phyloP scores from a whole-genome alignment of 2,329 filamentous ascomycete species.

The Pseudofabraea citricarpa region DNA sequence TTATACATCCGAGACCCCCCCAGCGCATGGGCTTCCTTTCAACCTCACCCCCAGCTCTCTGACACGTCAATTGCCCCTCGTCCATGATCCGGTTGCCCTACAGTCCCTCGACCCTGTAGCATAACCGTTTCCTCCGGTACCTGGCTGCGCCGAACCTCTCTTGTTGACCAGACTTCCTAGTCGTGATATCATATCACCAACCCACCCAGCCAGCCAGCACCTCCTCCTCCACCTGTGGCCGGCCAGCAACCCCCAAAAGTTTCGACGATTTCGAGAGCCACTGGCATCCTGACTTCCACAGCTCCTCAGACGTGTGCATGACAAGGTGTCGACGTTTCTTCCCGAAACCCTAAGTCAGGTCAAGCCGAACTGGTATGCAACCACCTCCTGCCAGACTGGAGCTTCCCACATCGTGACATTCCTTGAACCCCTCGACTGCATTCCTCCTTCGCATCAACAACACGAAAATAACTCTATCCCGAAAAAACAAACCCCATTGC shows the following conservation, averaged over 20 bases:
- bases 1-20: constrained; percentile 19
- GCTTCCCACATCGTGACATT: constrained; percentile 15
- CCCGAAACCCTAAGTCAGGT: constrained; percentile 17
- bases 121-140: constrained; percentile 6
- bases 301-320: constrained; percentile 14
- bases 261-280: constrained; percentile 2
- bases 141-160: constrained; percentile 4
- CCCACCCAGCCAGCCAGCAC: no score
- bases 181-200: constrained; percentile 3
- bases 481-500: not conserved
- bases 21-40: constrained; percentile 20
- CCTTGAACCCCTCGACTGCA: constrained; percentile 17
- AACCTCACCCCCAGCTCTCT: constrained; percentile 13
- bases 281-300: constrained; percentile 17
- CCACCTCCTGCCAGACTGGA: constrained; percentile 12
- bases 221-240: no score
- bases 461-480: constrained; percentile 12
- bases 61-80: constrained; percentile 17
- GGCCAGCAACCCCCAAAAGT: constrained; percentile 1
- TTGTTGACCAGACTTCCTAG: constrained; percentile 6
- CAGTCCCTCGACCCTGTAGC: constrained; percentile 7
- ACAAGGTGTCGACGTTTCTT: constrained; percentile 12
- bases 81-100: no score
- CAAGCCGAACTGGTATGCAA: constrained; percentile 20
- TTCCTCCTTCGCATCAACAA: constrained; percentile 14